Evolutionary conservation across 148 eudicot species (phyloP).

Genomic region (Fallopia convolvulus): DNA sequence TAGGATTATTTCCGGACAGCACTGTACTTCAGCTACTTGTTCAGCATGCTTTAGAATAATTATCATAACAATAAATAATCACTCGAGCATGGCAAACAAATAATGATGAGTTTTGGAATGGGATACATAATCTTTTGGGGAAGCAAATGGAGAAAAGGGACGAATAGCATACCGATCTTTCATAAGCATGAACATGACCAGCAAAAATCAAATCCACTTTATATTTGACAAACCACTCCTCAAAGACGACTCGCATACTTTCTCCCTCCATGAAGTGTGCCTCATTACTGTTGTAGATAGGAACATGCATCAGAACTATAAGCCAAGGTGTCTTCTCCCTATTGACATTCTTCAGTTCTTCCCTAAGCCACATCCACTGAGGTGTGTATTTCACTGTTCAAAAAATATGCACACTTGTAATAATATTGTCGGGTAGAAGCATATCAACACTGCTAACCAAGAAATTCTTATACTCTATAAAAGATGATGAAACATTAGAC

Average conservation of each 20-base stretch:
- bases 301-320: slow-evolving; percentile 84
- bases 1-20: neutral
- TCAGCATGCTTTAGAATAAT: neutral
- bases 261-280: slow-evolving; percentile 95
- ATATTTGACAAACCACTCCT: slow-evolving; percentile 69
- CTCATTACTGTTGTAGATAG: slow-evolving; percentile 75
- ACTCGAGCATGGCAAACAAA: neutral
- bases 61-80: neutral
- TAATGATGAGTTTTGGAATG: neutral
- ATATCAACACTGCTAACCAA: neutral
- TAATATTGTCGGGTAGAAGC: neutral
- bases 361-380: slow-evolving; percentile 64
- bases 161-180: slow-evolving; percentile 64
- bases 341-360: slow-evolving; percentile 60
- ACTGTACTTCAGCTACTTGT: neutral
- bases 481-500: neutral
- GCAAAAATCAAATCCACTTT: slow-evolving; percentile 82
- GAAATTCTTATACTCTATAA: neutral
- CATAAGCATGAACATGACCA: slow-evolving; percentile 96
- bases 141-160: slow-evolving; percentile 1
- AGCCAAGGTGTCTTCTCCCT: slow-evolving; percentile 96
- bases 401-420: neutral
- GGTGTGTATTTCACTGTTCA: slow-evolving; percentile 83
- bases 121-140: neutral
- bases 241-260: slow-evolving; percentile 60